These are phyloP conservation scores for Hippophae tibetana DNA, from an alignment of 306 rosid genomes.

Conservation along the genomic window DNA sequence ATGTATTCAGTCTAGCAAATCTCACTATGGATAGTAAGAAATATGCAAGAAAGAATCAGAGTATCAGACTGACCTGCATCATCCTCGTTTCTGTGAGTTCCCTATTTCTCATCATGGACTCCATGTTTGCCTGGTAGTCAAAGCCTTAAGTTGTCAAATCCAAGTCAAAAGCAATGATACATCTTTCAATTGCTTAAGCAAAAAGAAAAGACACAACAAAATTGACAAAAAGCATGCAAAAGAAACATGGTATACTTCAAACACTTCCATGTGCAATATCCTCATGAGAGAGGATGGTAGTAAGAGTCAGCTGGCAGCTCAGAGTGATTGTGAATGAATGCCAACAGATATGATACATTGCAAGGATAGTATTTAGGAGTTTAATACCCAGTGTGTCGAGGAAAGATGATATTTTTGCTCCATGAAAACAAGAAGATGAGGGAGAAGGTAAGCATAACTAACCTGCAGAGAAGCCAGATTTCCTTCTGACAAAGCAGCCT, in stretches of 20 bases:
- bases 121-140: conserved; percentile 76
- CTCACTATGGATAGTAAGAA: conserved; percentile 12
- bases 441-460: conserved; percentile 15
- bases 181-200: neutral
- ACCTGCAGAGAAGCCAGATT: conserved; percentile 90
- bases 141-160: conserved; percentile 15
- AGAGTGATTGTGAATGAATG: no score
- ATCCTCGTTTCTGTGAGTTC: conserved; percentile 93
- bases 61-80: conserved; percentile 73
- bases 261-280: no score
- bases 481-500: conserved; percentile 88
- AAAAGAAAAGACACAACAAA: neutral
- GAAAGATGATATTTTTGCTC: neutral
- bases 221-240: neutral
- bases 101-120: conserved; percentile 83
- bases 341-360: no score
- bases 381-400: neutral
- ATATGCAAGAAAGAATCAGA: conserved; percentile 17
- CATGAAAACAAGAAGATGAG: neutral
- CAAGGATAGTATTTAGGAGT: no score
- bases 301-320: no score
- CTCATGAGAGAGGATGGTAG: no score
- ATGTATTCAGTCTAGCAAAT: conserved; percentile 12
- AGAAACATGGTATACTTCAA: neutral
- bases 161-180: conserved; percentile 10